Conservation (phyloP, 306 rosid species). For the Rosa chinensis region DNA sequence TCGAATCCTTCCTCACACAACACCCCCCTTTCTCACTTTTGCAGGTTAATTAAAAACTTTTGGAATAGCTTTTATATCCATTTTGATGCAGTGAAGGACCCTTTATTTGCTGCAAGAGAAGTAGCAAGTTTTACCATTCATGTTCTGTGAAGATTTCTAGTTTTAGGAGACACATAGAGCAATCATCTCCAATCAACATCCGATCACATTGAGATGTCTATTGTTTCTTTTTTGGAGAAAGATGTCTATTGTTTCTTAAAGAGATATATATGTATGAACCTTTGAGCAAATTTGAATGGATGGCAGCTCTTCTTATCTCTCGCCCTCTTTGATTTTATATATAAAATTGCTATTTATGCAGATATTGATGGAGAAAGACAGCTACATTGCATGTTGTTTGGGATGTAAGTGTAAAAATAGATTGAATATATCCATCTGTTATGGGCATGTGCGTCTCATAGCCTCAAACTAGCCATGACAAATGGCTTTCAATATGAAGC, state of each 20-base stretch:
- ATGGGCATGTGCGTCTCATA: slow-evolving; percentile 12
- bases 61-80: not conserved
- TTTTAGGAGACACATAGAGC: slow-evolving; percentile 12
- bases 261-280: not conserved
- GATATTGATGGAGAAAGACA: slow-evolving; percentile 14
- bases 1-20: not conserved
- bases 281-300: slow-evolving; percentile 9
- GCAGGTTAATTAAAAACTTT: not conserved
- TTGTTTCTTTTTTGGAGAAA: no score
- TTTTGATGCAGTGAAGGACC: not conserved
- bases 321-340: not conserved
- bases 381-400: slow-evolving; percentile 15
- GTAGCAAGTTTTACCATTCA: not conserved
- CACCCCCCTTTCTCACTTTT: not conserved
- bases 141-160: slow-evolving; percentile 11
- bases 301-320: not conserved
- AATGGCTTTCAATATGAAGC: slow-evolving; percentile 6
- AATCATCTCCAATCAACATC: slow-evolving; percentile 11
- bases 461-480: slow-evolving; percentile 1
- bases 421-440: slow-evolving; percentile 9
- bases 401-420: not conserved
- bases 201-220: not conserved
- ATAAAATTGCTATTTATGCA: no score
- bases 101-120: not conserved
- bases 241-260: not conserved